phyloP scores from a whole-genome alignment of 2,329 filamentous ascomycete species.

The Trichoderma sp. region DNA sequence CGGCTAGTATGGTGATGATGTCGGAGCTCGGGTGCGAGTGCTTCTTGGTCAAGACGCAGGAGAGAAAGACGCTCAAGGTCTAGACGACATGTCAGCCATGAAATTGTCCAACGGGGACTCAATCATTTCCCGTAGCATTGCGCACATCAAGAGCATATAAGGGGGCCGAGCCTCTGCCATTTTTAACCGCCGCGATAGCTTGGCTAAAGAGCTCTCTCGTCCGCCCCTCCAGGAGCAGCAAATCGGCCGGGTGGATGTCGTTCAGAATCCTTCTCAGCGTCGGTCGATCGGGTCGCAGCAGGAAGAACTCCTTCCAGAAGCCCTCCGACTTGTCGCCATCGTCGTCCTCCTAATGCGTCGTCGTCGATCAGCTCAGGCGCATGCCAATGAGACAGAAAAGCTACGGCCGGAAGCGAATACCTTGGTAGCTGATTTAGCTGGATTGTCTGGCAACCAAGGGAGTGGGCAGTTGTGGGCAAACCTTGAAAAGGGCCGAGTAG shows the following conservation, averaged over 20 bases:
- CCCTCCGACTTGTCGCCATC: constrained; percentile 73
- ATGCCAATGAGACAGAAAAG: constrained; percentile 15
- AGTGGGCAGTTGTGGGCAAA: constrained; percentile 33
- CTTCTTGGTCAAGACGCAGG: constrained; percentile 76
- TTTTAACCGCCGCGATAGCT: constrained; percentile 67
- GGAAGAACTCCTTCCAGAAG: constrained; percentile 96
- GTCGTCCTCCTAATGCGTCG: constrained; percentile 54
- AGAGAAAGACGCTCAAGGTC: constrained; percentile 87
- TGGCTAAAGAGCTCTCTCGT: constrained; percentile 75
- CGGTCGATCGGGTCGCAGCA: constrained; percentile 73
- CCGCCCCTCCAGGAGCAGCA: constrained; percentile 73
- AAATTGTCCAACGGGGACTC: constrained; percentile 32
- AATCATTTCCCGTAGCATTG: not conserved
- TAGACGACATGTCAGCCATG: constrained; percentile 40
- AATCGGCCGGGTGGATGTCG: constrained; percentile 67
- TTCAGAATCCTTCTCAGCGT: constrained; percentile 67
- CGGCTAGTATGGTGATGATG: constrained; percentile 84
- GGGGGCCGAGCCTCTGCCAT: constrained; percentile 58
- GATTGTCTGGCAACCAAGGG: constrained; percentile 13
- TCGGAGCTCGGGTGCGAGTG: constrained; percentile 96
- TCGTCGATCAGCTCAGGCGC: constrained; percentile 31
- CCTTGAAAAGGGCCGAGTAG: constrained; percentile 81
- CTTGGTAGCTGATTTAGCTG: constrained; percentile 23
- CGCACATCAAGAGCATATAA: constrained; percentile 83
- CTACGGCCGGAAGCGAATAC: constrained; percentile 25